Base-by-base conservation (phyloP, 2,329 filamentous ascomycete species). In the Teratosphaeria destructans region DNA sequence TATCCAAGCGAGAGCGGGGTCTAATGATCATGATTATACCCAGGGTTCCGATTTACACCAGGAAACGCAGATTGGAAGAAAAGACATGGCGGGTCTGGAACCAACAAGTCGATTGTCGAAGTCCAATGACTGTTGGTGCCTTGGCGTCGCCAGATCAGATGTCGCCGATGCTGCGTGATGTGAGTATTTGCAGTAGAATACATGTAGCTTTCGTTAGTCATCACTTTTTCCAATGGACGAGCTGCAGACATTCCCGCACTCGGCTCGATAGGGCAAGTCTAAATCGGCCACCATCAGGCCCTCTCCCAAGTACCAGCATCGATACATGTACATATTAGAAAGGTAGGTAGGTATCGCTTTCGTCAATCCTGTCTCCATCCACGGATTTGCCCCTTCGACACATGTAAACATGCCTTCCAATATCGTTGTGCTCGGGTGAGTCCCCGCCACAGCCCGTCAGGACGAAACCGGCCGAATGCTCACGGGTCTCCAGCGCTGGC, bases 351-450 rank as follows among this genome's bases (percentile, higher is more conserved):
- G 19, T 49, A 8, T n/a, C 23, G 43, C n/a, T 19, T 23, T 39
- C 19, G 12, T 19, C 16, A 26, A 6, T 49, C 43, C n/a, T 14
- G 43, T 49, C 3, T 49, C 3, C 26, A 3, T 19, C n/a, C 43
- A 49, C 43, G 8, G 2, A n/a, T 6, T 49, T 19, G 3, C 7
- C 29, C 29, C 29, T n/a, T 4, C 43, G 23, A 23, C 43, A 23
- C 19, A 49, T 23, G 2, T 19, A 19, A 10, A n/a, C 55, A 66
- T 65, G 63, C 37, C 60, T n/a, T 61, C 68, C 27, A 76, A 74
- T 56, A 73, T 81, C 49, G 76, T 79, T 4, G 76, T 81, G 10
- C 70, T 81, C 52, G 79, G 79, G 79, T 79, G 70, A 71, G 74
- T 59, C 55, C 16, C 35, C 23, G 54, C 12, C 43, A n/a, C n/a